These are phyloP conservation scores for Sporothrix schenckii DNA, from an alignment of 2,329 filamentous ascomycete species.

Conservation along the genomic window DNA sequence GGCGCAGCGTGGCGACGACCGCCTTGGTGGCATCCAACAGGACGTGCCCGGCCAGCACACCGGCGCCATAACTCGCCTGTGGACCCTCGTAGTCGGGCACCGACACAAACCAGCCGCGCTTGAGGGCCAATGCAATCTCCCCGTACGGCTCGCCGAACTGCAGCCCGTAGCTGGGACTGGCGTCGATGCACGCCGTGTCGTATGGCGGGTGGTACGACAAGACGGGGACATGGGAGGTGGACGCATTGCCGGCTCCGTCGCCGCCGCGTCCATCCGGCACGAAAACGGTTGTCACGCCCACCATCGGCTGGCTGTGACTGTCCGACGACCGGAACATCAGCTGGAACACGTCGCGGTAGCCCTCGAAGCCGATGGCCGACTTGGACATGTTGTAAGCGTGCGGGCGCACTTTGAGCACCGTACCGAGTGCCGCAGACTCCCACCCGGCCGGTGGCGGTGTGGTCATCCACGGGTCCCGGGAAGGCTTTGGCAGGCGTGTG, in stretches of 20 bases:
- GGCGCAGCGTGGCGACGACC: conserved; percentile 39
- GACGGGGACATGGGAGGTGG: conserved; percentile 34
- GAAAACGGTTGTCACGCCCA: conserved; percentile 45
- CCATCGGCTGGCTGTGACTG: conserved; percentile 41
- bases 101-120: conserved; percentile 48
- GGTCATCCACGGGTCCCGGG: conserved; percentile 26
- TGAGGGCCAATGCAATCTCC: conserved; percentile 45
- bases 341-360: conserved; percentile 40
- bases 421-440: conserved; percentile 37
- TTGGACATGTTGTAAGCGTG: conserved; percentile 36
- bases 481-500: conserved; percentile 6
- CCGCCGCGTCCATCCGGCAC: conserved; percentile 34
- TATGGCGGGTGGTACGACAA: conserved; percentile 48
- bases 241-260: conserved; percentile 12
- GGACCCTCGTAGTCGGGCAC: conserved; percentile 50
- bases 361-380: conserved; percentile 26
- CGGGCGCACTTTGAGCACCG: conserved; percentile 39
- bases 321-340: conserved; percentile 45
- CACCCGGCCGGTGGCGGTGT: conserved; percentile 37
- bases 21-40: conserved; percentile 50
- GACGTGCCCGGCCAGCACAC: conserved; percentile 47
- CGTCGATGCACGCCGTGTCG: conserved; percentile 46
- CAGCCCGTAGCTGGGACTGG: conserved; percentile 45
- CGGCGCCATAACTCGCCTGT: conserved; percentile 47
- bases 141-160: conserved; percentile 36